Evolutionary conservation across 108 stramenopile species (phyloP).

Genomic region (Schizochytrium sp.): DNA sequence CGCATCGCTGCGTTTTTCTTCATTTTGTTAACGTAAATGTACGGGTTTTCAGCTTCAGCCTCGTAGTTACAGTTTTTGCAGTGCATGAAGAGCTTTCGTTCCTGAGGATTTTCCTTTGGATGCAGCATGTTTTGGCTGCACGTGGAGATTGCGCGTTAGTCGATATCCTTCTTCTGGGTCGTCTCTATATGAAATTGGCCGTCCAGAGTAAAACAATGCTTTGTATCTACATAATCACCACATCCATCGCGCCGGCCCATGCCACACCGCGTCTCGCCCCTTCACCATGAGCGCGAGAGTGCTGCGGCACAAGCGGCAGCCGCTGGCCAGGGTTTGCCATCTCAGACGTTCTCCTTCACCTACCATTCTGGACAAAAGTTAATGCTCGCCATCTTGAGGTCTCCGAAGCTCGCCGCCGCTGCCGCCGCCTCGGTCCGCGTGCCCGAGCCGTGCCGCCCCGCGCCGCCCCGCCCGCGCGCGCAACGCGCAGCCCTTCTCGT

Average conservation of each 20-base stretch:
- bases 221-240: too few relatives aligned
- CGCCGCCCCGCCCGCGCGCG: too few relatives aligned
- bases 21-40: background rate
- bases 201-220: too few relatives aligned
- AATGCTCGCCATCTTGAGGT: background rate
- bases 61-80: conserved; percentile 10
- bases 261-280: too few relatives aligned
- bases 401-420: background rate
- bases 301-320: background rate
- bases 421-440: background rate
- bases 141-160: background rate
- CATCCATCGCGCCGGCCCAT: too few relatives aligned
- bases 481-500: too few relatives aligned
- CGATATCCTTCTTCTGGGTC: background rate
- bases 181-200: too few relatives aligned
- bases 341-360: background rate
- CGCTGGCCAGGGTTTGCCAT: background rate
- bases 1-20: conserved; percentile 7
- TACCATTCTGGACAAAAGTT: conserved; percentile 8
- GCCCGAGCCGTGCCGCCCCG: too few relatives aligned
- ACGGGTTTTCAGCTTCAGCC: background rate
- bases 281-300: too few relatives aligned
- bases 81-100: background rate
- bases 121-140: background rate
- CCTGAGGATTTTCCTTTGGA: background rate